Percentiles rank a stretch among this genome's conserved stretches.
Conservation (phyloP, 2,329 filamentous ascomycete genomes). For the Cercospora canescens region DNA sequence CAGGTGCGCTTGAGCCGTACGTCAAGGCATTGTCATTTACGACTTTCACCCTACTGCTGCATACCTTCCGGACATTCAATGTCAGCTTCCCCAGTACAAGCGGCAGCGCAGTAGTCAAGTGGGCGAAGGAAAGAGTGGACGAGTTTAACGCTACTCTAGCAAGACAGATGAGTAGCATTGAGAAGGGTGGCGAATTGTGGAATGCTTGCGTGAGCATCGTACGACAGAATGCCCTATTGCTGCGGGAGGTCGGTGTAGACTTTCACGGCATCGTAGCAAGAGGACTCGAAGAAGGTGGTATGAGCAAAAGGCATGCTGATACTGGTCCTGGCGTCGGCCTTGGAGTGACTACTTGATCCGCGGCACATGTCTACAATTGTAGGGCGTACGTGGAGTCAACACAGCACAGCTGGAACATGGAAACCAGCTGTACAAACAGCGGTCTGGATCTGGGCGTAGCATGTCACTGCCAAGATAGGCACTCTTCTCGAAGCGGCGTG, state of each 20-base stretch:
- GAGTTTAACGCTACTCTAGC: constrained; percentile 81
- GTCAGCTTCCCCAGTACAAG: constrained; percentile 71
- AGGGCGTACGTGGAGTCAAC: neutral
- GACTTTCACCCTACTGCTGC: constrained; percentile 91
- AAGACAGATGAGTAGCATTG: constrained; percentile 83
- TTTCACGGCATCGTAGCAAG: constrained; percentile 79
- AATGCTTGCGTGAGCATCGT: constrained; percentile 79
- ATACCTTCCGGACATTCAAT: constrained; percentile 64
- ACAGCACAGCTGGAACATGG: neutral
- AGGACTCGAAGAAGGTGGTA: constrained; percentile 37
- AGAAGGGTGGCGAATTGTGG: constrained; percentile 75
- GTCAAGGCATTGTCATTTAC: constrained; percentile 95
- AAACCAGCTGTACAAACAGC: neutral
- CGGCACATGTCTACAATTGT: neutral
- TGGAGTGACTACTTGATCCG: constrained; percentile 17
- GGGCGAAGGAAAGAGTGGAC: constrained; percentile 95
- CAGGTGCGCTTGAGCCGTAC: constrained; percentile 87
- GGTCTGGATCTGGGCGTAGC: neutral
- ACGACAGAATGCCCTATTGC: constrained; percentile 73
- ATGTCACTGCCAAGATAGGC: neutral
- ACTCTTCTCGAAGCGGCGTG: neutral
- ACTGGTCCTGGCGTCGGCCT: constrained; percentile 13
- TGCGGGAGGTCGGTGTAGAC: constrained; percentile 85
- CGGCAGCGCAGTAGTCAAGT: constrained; percentile 93
- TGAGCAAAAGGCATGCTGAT: neutral